A percentile compares a stretch with the other conserved stretches of the same genome.
These are phyloP conservation scores for Globisporangium orthogonon DNA, from an alignment of 352 stramenopile species.

Conservation along the genomic window DNA sequence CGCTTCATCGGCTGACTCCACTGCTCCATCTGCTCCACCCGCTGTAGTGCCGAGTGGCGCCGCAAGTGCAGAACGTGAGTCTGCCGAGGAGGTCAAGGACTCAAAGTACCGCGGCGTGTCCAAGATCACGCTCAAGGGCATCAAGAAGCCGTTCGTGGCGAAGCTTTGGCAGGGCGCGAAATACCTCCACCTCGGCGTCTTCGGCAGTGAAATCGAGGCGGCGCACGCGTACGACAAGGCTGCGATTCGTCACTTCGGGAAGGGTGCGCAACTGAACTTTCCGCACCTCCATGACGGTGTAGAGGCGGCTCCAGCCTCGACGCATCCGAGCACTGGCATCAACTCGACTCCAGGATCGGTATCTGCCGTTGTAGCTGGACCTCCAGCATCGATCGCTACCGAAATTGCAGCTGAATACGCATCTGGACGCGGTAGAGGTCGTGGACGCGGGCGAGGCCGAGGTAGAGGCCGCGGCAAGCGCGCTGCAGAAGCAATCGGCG, in stretches of 20 bases:
- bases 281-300: conserved; percentile 72
- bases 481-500: conserved; percentile 19
- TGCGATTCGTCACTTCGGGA: conserved; percentile 60
- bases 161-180: conserved; percentile 63
- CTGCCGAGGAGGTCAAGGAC: conserved; percentile 45
- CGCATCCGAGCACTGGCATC: conserved; percentile 2
- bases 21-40: background rate
- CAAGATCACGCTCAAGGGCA: conserved; percentile 71
- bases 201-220: conserved; percentile 70
- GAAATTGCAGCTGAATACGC: background rate
- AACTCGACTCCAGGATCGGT: conserved; percentile 4
- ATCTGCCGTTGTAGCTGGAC: conserved; percentile 6
- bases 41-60: too few relatives aligned
- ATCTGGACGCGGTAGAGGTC: conserved; percentile 20
- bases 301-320: conserved; percentile 22
- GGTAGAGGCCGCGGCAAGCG: conserved; percentile 49
- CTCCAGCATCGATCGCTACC: conserved; percentile 10
- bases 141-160: conserved; percentile 79
- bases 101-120: conserved; percentile 78
- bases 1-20: background rate
- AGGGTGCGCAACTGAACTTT: conserved; percentile 69
- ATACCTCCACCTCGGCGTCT: conserved; percentile 64
- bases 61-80: conserved; percentile 11
- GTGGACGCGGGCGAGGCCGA: conserved; percentile 36
- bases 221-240: conserved; percentile 80